Evolutionary conservation across 495 filamentous ascomycete species (phyloP).

Genomic region (Gamarada debralockiae): DNA sequence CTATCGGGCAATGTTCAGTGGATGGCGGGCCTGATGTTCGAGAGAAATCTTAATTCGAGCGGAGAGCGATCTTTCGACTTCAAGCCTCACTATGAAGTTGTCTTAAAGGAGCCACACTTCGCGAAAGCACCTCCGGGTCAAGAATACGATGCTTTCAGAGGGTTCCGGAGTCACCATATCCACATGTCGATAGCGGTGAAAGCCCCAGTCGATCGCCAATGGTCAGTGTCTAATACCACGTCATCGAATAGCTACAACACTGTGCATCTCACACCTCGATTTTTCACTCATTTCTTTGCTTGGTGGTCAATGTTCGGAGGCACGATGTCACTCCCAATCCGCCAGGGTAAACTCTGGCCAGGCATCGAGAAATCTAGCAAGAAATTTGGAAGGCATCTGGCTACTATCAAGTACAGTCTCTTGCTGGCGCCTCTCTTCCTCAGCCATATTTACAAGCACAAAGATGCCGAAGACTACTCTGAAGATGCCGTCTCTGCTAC

Average conservation of each 20-base stretch:
- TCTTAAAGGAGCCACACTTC: constrained; percentile 73
- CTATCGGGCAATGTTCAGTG: constrained; percentile 91
- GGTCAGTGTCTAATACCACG: constrained; percentile 66
- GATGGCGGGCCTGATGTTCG: constrained; percentile 87
- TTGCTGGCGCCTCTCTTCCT: constrained; percentile 89
- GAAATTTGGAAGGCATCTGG: constrained; percentile 94
- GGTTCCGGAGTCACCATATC: constrained; percentile 93
- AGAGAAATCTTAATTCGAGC: constrained; percentile 60
- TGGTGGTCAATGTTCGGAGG: constrained; percentile 98
- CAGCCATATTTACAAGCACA: constrained; percentile 97
- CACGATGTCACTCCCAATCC: constrained; percentile 89
- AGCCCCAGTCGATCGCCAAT: constrained; percentile 76
- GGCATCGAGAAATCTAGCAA: constrained; percentile 93
- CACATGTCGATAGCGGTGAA: constrained; percentile 88
- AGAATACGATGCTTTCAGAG: constrained; percentile 85
- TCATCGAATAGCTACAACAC: constrained; percentile 89
- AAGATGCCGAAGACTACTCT: constrained; percentile 82
- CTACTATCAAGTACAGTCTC: constrained; percentile 95
- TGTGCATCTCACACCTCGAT: constrained; percentile 85
- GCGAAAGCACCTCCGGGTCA: constrained; percentile 52
- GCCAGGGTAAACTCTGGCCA: constrained; percentile 87
- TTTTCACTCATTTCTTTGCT: constrained; percentile 97
- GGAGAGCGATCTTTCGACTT: constrained; percentile 78
- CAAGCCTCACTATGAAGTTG: constrained; percentile 87
- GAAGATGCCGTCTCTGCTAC: constrained; percentile 84